Conservation (phyloP, 2,329 filamentous ascomycete genomes). For the Huntiella bhutanensis region DNA sequence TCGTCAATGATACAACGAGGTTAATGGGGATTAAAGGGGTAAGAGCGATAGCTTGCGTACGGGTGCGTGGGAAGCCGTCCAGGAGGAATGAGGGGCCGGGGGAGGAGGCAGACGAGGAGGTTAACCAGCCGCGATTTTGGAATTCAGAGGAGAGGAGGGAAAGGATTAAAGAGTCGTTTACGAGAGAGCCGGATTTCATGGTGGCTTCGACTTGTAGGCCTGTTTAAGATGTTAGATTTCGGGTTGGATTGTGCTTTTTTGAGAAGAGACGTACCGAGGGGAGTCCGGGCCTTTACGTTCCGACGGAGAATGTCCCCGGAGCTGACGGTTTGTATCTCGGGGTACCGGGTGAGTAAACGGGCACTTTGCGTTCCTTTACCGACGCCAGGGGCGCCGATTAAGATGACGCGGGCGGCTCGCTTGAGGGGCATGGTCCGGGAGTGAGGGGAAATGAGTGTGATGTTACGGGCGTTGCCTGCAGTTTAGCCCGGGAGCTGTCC, state of each 20-base stretch:
- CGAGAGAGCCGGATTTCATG: slow-evolving; percentile 77
- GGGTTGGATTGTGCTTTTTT: not conserved
- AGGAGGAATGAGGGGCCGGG: slow-evolving; percentile 80
- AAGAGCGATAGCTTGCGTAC: slow-evolving; percentile 56
- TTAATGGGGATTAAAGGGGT: slow-evolving; percentile 84
- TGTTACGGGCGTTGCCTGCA: too few species aligned
- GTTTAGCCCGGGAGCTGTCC: too few species aligned
- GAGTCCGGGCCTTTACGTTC: slow-evolving; percentile 78
- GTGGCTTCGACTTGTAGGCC: slow-evolving; percentile 78
- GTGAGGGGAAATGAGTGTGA: too few species aligned
- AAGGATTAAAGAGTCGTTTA: slow-evolving; percentile 79
- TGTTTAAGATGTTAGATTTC: slow-evolving; percentile 18
- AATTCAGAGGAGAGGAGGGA: slow-evolving; percentile 16
- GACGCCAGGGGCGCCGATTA: slow-evolving; percentile 88
- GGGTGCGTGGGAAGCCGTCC: slow-evolving; percentile 87
- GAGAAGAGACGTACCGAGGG: slow-evolving; percentile 44
- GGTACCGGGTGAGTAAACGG: slow-evolving; percentile 68
- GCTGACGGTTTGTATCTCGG: slow-evolving; percentile 77
- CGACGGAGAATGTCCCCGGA: slow-evolving; percentile 81
- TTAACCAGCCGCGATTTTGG: slow-evolving; percentile 14
- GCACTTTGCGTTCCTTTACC: slow-evolving; percentile 95
- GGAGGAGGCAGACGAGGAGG: slow-evolving; percentile 34
- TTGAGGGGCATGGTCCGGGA: slow-evolving; percentile 39
- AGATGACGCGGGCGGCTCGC: slow-evolving; percentile 76
- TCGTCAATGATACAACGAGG: slow-evolving; percentile 71